Percentiles rank a stretch among this genome's conserved stretches.
These are phyloP conservation scores for Salix caprea DNA, from an alignment of 345 rosid genomes.

Conservation along the genomic window DNA sequence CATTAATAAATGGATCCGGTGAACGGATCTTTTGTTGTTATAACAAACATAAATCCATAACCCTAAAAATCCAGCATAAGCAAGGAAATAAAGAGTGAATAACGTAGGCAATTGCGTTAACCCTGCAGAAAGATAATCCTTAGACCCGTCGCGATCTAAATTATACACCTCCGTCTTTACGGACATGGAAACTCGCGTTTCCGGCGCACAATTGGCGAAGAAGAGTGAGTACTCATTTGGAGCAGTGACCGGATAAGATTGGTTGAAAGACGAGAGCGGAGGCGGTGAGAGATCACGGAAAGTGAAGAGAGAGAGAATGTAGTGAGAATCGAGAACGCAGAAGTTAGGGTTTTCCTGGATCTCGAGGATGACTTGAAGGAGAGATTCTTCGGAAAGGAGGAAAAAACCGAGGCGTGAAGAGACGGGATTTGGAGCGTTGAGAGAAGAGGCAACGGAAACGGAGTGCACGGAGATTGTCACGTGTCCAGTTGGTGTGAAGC, in stretches of 20 bases:
- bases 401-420: conserved; percentile 84
- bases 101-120: conserved; percentile 68
- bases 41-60: conserved; percentile 61
- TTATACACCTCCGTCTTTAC: conserved; percentile 75
- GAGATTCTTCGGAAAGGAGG: conserved; percentile 87
- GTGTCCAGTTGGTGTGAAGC: conserved; percentile 80
- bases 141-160: conserved; percentile 51
- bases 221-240: conserved; percentile 87
- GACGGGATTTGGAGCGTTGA: conserved; percentile 41
- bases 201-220: conserved; percentile 86
- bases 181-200: conserved; percentile 71
- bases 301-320: conserved; percentile 51
- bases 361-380: conserved; percentile 75
- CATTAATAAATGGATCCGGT: conserved; percentile 89
- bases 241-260: conserved; percentile 52
- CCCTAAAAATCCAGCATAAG: conserved; percentile 53
- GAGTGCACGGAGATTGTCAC: conserved; percentile 57
- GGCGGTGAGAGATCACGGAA: conserved; percentile 87
- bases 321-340: conserved; percentile 84
- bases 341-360: conserved; percentile 68
- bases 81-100: conserved; percentile 47
- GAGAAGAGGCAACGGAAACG: conserved; percentile 56
- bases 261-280: conserved; percentile 54
- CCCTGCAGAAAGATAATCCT: conserved; percentile 76
- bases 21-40: conserved; percentile 48